Conservation (phyloP, 495 filamentous ascomycete species). For the Aspergillus wentii region DNA sequence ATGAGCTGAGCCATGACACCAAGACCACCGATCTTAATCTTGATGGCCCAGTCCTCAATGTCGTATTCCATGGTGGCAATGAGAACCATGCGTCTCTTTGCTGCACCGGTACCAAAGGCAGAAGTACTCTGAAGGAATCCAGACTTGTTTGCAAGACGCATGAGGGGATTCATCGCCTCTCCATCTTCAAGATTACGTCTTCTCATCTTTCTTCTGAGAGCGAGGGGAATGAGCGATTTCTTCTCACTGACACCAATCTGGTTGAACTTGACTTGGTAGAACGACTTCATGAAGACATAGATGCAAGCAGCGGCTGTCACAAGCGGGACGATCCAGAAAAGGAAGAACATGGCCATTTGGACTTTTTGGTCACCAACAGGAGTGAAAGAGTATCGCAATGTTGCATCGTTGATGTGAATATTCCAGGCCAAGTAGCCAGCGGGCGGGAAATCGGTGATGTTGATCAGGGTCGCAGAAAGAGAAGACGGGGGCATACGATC, state of each 20-base stretch:
- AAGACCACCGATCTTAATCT: constrained; percentile 69
- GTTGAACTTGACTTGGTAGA: constrained; percentile 70
- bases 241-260: constrained; percentile 55
- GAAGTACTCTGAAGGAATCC: constrained; percentile 41
- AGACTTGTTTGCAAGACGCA: constrained; percentile 36
- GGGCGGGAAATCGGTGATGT: constrained; percentile 54
- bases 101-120: constrained; percentile 39
- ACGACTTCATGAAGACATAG: constrained; percentile 59
- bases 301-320: constrained; percentile 44
- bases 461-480: constrained; percentile 50
- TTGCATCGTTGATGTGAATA: constrained; percentile 53
- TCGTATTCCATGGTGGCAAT: constrained; percentile 73
- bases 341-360: constrained; percentile 55
- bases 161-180: constrained; percentile 23
- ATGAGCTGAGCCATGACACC: constrained; percentile 69
- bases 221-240: constrained; percentile 34
- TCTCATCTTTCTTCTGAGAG: constrained; percentile 26
- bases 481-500: constrained; percentile 61
- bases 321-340: constrained; percentile 54
- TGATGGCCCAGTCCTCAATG: constrained; percentile 67
- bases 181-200: constrained; percentile 10
- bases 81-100: constrained; percentile 50
- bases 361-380: constrained; percentile 49
- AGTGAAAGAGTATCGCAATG: constrained; percentile 44
- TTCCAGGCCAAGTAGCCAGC: constrained; percentile 53